Percentiles rank a stretch among this genome's conserved stretches.
phyloP scores from a whole-genome alignment of 495 filamentous ascomycete genomes.

The Poronia punctata region DNA sequence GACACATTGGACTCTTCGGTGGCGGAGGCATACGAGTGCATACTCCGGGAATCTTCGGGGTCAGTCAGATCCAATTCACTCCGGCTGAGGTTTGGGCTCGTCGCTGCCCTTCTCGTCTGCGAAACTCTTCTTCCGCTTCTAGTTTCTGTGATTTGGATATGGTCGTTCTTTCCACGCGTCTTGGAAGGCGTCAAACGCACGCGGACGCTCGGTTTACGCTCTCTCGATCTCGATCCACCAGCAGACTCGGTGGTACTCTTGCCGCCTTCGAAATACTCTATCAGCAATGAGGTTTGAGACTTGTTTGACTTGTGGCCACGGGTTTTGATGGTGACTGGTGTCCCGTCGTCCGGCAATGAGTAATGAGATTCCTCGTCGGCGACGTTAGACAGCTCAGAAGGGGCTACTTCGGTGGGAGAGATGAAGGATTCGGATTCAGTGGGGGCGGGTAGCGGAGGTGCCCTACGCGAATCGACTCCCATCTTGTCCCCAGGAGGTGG shows the following conservation, averaged over 20 bases:
- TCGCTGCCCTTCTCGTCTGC: conserved; percentile 55
- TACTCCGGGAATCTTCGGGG: conserved; percentile 42
- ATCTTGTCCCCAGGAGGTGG: conserved; percentile 43
- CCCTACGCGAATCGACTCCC: conserved; percentile 61
- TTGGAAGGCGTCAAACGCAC: conserved; percentile 86
- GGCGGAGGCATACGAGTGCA: conserved; percentile 61
- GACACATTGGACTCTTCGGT: conserved; percentile 70
- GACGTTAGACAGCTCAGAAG: conserved; percentile 71
- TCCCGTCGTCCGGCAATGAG: conserved; percentile 92
- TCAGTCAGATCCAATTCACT: conserved; percentile 30
- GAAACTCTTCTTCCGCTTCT: conserved; percentile 46
- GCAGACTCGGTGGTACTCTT: conserved; percentile 49
- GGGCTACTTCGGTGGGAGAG: conserved; percentile 50
- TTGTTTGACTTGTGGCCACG: conserved; percentile 53
- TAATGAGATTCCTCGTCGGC: conserved; percentile 64
- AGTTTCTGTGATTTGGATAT: conserved; percentile 76
- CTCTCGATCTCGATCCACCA: conserved; percentile 24
- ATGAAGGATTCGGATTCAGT: conserved; percentile 66
- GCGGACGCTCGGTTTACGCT: conserved; percentile 79
- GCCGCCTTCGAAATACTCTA: conserved; percentile 94
- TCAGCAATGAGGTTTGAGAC: conserved; percentile 89
- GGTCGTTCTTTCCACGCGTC: conserved; percentile 52
- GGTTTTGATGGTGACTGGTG: conserved; percentile 81
- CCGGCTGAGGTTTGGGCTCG: conserved; percentile 54
- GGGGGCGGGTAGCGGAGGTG: conserved; percentile 64